Evolutionary conservation across 2,329 filamentous ascomycete species (phyloP), one percentile per base, ranked within the genome.

Genomic region (Phialemoniopsis sp.): DNA sequence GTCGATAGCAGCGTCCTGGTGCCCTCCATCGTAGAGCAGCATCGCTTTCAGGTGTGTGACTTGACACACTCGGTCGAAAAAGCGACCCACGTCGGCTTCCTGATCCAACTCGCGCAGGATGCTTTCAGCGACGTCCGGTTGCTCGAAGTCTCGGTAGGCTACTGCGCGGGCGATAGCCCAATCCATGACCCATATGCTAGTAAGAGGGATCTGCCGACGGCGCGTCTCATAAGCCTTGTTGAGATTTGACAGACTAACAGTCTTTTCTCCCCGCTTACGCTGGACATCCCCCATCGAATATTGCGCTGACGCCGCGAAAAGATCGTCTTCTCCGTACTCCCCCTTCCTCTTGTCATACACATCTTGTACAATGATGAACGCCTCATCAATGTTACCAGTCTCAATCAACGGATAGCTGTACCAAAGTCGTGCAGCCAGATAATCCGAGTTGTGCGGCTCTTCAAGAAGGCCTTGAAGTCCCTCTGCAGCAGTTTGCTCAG

Each of bases 111-210:
- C 32, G 2, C 13, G 16, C 9, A 42, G 32, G 7, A 39, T 26
- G 4, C n/a, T 32, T 13, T 12, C 12, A 13, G 40, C 40, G 13
- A 36, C 30, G 5, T 17, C 14, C 13, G 6, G 6, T 3, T 28
- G 13, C 6, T 29, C 40, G 26, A 42, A 34, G 18, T 42, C 40
- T 8, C 40, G 36, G n/a, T 31, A 39, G 5, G 37, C 40, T 12
- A 42, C 29, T 21, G 36, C 9, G 17, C 35, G 33, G 12, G 19
- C 26, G 31, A 42, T 42, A 26, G 40, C 37, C 10, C 32, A 29
- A 17, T 42, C 40, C 13, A 42, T 21, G 31, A 28, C 18, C 21
- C 21, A 26, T 6, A 26, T 26, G 21, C 6, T 26, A 2, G 28
- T 31, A 10, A 39, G 32, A 9, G 14, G 13, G 29, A 31, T 6